Evolutionary conservation across 805 yeast species (phyloP), one percentile per base, ranked within the genome.

Genomic region (Candida alai): DNA sequence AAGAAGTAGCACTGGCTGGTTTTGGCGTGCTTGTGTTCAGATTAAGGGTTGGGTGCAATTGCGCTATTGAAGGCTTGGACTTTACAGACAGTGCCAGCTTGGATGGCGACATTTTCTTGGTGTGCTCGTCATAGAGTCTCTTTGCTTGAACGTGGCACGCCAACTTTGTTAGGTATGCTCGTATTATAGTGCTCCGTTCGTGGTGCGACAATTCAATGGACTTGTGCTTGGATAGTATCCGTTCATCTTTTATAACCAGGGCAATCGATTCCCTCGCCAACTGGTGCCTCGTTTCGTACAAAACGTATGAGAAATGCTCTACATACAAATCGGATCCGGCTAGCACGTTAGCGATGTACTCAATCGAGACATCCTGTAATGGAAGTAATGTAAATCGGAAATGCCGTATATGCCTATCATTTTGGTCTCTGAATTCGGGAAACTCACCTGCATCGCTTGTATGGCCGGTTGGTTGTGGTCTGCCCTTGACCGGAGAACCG

Each of bases 81-180:
- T 34, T 36, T n/a, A 28, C 11, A 9, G 32, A 7, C 5, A 13
- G 24, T 13, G 16, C 16, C 24, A 6, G 32, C 4, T 14, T 28
- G 4, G 28, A 13, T 25, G 43, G 37, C 10, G 43, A 32, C 15
- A 32, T 32, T 11, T 41, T 40, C 34, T 49, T 54, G 10, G 52
- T 24, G 33, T 49, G 48, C 36, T 52, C 59, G 17, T 70, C 73
- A 52, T 71, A 80, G 8, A 82, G 72, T 31, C 89, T 57, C 8
- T 74, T 75, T n/a, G 79, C 74, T 54, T 82, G 89, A 11, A 80
- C 75, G 36, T 73, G 68, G 34, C 76, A 70, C 11, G 84, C 84
- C 30, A 81, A 46, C 29, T 59, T 67, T 14, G 57, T 60, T 19
- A 80, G 57, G 48, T 76, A 82, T 7, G 52, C 53, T 17, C 58